Conservation (phyloP, 257 asterid species). For the Solanum microdontum region DNA sequence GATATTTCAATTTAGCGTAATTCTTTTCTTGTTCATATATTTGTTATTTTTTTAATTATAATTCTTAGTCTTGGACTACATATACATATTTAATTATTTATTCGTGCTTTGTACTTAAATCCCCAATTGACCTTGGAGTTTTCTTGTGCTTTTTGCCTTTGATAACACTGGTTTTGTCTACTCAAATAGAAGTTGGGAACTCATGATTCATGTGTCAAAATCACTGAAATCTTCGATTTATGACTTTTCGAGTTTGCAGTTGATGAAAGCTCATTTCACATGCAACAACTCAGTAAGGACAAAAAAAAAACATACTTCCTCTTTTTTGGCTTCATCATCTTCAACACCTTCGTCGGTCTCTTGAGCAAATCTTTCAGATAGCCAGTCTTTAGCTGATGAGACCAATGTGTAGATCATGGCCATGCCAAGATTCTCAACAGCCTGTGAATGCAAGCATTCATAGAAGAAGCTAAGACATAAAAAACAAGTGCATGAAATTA, state of each 20-base stretch:
- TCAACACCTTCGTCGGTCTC: conserved; percentile 39
- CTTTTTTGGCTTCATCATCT: conserved; percentile 58
- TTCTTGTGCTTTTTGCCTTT: neutral
- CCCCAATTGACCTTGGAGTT: neutral
- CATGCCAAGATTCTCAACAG: conserved; percentile 86
- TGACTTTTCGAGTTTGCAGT: neutral
- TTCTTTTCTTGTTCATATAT: neutral
- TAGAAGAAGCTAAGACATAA: neutral
- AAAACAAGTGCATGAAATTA: neutral
- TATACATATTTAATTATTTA: neutral
- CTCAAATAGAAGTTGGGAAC: neutral
- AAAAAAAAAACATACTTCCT: conserved; percentile 40
- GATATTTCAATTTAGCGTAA: neutral
- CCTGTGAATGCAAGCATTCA: conserved; percentile 36
- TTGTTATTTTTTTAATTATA: neutral
- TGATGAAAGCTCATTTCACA: neutral
- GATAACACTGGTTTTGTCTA: neutral
- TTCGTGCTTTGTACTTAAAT: neutral
- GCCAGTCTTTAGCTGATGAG: conserved; percentile 93
- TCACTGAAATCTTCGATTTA: neutral
- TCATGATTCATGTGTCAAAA: neutral
- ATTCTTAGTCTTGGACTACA: neutral
- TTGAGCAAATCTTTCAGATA: conserved; percentile 74
- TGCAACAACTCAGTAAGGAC: neutral
- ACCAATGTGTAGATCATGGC: conserved; percentile 94